Evolutionary conservation across 768 basidiomycete species (phyloP).

Genomic region (Trametes maxima): DNA sequence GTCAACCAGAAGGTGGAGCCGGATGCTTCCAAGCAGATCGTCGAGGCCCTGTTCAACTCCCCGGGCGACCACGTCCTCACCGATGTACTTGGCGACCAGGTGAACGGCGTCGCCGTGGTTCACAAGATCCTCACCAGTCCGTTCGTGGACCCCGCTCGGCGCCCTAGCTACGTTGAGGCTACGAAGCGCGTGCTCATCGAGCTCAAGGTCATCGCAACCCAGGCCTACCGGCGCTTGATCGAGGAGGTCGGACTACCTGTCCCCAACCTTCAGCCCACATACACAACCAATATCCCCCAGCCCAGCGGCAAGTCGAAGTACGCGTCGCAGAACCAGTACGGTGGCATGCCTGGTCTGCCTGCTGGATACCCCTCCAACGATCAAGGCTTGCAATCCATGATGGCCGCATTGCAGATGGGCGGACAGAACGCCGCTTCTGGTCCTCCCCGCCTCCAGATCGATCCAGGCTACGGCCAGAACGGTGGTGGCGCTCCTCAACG

Average conservation of each 20-base stretch:
- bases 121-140: constrained; percentile 91
- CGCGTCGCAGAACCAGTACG: constrained; percentile 54
- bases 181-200: constrained; percentile 89
- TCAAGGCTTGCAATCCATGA: constrained; percentile 88
- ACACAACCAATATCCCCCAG: constrained; percentile 60
- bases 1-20: constrained; percentile 96
- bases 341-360: constrained; percentile 68
- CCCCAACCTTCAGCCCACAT: constrained; percentile 83
- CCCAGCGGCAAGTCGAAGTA: constrained; percentile 64
- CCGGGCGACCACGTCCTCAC: constrained; percentile 88
- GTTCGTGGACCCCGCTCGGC: constrained; percentile 74
- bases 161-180: constrained; percentile 74
- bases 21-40: constrained; percentile 81
- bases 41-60: constrained; percentile 90
- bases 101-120: constrained; percentile 91
- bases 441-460: constrained; percentile 71
- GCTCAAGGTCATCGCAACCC: constrained; percentile 91
- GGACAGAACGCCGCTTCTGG: constrained; percentile 84
- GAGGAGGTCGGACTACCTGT: constrained; percentile 94
- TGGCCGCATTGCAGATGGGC: constrained; percentile 90
- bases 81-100: constrained; percentile 94
- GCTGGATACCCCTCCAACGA: constrained; percentile 82
- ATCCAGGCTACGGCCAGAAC: constrained; percentile 56
- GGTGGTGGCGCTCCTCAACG: constrained; percentile 21
- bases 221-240: constrained; percentile 90